Evolutionary conservation across 1,284 basidiomycete species (phyloP), one percentile per base, ranked within the genome.

Genomic region (Stygiomarasmius scandens): DNA sequence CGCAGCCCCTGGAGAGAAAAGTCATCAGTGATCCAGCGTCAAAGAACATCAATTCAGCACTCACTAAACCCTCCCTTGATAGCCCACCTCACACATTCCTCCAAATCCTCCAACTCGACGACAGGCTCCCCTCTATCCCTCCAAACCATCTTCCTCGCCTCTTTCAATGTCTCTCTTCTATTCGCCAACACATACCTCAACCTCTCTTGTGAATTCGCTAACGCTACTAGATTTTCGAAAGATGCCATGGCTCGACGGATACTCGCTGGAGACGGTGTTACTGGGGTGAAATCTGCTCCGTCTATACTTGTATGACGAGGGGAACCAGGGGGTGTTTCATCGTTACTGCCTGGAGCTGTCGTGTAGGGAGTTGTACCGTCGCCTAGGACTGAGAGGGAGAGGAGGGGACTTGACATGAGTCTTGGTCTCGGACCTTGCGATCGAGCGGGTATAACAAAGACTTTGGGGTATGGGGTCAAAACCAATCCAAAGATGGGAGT

Each of bases 121-220:
- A 86, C 85, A 41, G 86, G 85, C 72, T 95, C 89, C 3, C 92
- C 92, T 62, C 84, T 77, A 63, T 90, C 86, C 34, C 94, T 80
- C 93, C 94, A 96, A 1, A 96, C 85, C 66, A 93, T 87, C 68
- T 83, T 87, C 45, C 84, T 77, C 0, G 92, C 88, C 56, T 87
- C 87, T 58, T 75, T 80, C 43, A 92, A 76, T 1, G 81, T 76
- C 59, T 89, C 84, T 65, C 90, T 89, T 69, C 92, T 85, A 67
- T 92, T 92, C 11, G 90, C 89, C 50, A 92, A 79, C 11, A 85
- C 89, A 46, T 60, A 54, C 41, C 52, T 60, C 41, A 92, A 76
- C 1, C 81, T 74, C 58, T 89, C 85, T 65, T 91, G 89, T 69
- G 92, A 86, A 68, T 92, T 91, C 10, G 90, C 89, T 48, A 92